Percentiles rank a stretch among this genome's conserved stretches.
Conservation (phyloP, 2,329 filamentous ascomycete genomes). For the Neofusicoccum laricinum region DNA sequence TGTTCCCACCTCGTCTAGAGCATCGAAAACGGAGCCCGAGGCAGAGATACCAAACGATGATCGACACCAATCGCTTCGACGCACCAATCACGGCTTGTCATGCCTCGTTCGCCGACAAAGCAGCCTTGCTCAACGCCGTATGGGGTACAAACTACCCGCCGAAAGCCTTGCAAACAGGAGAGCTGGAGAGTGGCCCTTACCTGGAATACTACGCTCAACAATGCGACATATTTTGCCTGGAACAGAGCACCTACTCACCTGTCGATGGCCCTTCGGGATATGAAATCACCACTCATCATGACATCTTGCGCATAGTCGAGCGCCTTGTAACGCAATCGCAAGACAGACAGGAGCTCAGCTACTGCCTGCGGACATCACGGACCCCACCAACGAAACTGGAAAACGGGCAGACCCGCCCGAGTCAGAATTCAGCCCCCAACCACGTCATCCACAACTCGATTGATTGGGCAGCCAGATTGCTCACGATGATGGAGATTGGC, state of each 20-base stretch:
- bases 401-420: too few species aligned
- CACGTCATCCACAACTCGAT: neutral
- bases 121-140: neutral
- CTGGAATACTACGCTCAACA: neutral
- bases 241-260: neutral
- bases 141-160: neutral
- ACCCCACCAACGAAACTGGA: neutral
- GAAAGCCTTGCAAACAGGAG: neutral
- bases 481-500: conserved; percentile 2
- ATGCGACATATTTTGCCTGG: neutral
- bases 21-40: too few species aligned
- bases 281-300: neutral
- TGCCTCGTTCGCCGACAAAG: neutral
- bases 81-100: neutral
- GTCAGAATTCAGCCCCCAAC: neutral
- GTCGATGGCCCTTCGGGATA: neutral
- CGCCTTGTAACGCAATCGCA: neutral
- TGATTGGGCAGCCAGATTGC: neutral
- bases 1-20: too few species aligned
- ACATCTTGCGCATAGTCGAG: neutral
- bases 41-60: neutral
- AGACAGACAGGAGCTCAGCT: neutral
- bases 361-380: neutral
- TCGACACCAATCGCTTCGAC: neutral
- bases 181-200: neutral